These are phyloP conservation scores for Andrographis paniculata DNA, from an alignment of 305 asterid genomes.

Conservation along the genomic window DNA sequence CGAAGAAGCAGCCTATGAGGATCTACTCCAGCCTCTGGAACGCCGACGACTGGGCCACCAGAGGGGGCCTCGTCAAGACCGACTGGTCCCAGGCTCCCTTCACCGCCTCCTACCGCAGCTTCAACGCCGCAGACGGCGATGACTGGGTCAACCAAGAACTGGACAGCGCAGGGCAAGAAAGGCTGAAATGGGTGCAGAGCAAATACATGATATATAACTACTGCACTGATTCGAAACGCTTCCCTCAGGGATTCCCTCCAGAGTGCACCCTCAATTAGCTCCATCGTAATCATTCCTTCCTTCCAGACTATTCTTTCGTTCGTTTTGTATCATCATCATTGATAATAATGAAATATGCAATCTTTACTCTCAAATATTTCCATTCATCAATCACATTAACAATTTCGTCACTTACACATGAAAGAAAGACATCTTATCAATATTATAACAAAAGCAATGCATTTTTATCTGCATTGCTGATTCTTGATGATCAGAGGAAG, in stretches of 20 bases:
- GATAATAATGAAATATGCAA: too few species aligned
- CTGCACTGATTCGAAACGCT: constrained; percentile 26
- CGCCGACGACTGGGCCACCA: too few species aligned
- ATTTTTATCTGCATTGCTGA: too few species aligned
- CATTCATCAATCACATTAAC: too few species aligned
- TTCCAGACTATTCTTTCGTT: too few species aligned
- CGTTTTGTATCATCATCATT: too few species aligned
- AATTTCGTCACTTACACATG: too few species aligned
- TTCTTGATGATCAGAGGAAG: too few species aligned
- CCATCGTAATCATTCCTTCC: too few species aligned
- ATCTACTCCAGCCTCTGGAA: constrained; percentile 11
- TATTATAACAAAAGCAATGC: too few species aligned
- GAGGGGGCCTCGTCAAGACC: constrained; percentile 11
- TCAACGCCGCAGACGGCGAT: constrained; percentile 1
- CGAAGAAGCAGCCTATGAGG: constrained; percentile 7
- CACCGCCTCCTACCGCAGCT: constrained; percentile 4
- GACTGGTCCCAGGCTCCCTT: constrained; percentile 12
- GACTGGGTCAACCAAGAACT: constrained; percentile 24
- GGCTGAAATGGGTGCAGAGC: constrained; percentile 28
- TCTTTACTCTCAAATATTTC: too few species aligned
- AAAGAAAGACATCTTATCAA: too few species aligned
- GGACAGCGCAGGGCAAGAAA: constrained; percentile 16
- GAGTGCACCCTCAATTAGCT: constrained; percentile 22
- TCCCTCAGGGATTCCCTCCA: constrained; percentile 25
- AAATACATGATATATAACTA: constrained; percentile 31